These are phyloP conservation scores for Anacardium occidentale DNA, from an alignment of 345 rosid genomes.

Conservation along the genomic window DNA sequence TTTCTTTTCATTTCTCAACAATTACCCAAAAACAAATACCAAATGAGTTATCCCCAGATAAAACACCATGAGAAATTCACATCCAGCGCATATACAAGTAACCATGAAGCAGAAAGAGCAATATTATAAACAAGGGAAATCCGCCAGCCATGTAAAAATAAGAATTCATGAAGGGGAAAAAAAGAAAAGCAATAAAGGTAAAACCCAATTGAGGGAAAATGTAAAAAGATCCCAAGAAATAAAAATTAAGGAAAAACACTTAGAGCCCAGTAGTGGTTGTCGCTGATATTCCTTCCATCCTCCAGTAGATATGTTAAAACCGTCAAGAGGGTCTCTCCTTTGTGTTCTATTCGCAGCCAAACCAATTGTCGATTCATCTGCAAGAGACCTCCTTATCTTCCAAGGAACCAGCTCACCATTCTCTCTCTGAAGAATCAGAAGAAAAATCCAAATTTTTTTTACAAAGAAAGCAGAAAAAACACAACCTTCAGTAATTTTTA, in stretches of 20 bases:
- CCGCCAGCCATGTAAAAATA: neutral
- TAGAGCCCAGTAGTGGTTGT: conserved; percentile 78
- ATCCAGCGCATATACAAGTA: neutral
- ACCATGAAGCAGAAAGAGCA: neutral
- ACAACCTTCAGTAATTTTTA: neutral
- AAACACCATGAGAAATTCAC: neutral
- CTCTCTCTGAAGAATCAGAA: conserved; percentile 22
- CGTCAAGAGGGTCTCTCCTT: conserved; percentile 61
- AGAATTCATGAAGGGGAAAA: neutral
- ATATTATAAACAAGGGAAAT: neutral
- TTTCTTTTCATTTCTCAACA: too few relatives aligned
- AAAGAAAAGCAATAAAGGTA: neutral
- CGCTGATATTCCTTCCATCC: conserved; percentile 97
- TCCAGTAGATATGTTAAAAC: conserved; percentile 58
- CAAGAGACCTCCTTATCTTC: conserved; percentile 62
- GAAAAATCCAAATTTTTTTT: neutral
- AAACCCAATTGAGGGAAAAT: neutral
- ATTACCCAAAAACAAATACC: too few relatives aligned
- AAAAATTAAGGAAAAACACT: conserved; percentile 29
- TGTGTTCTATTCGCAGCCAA: conserved; percentile 68
- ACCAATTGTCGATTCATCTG: conserved; percentile 29
- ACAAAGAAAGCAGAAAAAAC: conserved; percentile 4
- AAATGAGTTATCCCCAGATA: too few relatives aligned
- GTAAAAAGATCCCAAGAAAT: neutral
- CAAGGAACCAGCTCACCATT: conserved; percentile 29